Evolutionary conservation across 2,329 filamentous ascomycete genomes (phyloP).

Genomic region (Fusarium lyarnte): DNA sequence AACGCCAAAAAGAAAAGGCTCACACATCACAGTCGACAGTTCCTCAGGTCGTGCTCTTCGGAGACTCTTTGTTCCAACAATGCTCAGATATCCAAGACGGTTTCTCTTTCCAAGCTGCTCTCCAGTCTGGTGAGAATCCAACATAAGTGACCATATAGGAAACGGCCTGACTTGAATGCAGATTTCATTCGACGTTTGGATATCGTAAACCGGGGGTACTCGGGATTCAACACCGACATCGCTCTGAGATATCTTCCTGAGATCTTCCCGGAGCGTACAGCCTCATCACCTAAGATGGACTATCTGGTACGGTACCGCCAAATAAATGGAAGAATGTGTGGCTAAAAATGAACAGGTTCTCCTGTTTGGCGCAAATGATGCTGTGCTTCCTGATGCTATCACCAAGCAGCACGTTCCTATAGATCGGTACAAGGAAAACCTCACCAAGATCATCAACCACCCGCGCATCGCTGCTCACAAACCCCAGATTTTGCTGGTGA

Average conservation of each 20-base stretch:
- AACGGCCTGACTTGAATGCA: constrained; percentile 47
- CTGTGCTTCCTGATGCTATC: constrained; percentile 70
- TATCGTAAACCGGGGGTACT: constrained; percentile 87
- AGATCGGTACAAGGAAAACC: constrained; percentile 77
- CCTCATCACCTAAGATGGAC: constrained; percentile 65
- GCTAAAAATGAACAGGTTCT: constrained; percentile 65
- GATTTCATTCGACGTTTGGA: constrained; percentile 82
- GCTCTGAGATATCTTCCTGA: constrained; percentile 74
- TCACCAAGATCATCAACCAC: constrained; percentile 77
- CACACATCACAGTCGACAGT: constrained; percentile 58
- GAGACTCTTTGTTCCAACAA: constrained; percentile 86
- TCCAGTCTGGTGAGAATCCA: constrained; percentile 70
- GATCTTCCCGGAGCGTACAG: constrained; percentile 73
- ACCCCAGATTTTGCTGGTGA: constrained; percentile 79
- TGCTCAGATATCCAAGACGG: constrained; percentile 69
- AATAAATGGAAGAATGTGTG: not conserved
- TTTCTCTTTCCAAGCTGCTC: constrained; percentile 77
- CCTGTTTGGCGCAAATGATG: constrained; percentile 92
- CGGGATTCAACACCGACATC: constrained; percentile 85
- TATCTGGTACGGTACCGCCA: constrained; percentile 65
- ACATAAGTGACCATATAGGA: not conserved
- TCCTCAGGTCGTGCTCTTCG: constrained; percentile 83
- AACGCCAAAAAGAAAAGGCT: not conserved
- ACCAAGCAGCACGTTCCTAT: constrained; percentile 81
- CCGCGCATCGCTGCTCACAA: constrained; percentile 74